Conservation (phyloP, 192 early-diverging fungal species). For the Umbelopsis sp. region DNA sequence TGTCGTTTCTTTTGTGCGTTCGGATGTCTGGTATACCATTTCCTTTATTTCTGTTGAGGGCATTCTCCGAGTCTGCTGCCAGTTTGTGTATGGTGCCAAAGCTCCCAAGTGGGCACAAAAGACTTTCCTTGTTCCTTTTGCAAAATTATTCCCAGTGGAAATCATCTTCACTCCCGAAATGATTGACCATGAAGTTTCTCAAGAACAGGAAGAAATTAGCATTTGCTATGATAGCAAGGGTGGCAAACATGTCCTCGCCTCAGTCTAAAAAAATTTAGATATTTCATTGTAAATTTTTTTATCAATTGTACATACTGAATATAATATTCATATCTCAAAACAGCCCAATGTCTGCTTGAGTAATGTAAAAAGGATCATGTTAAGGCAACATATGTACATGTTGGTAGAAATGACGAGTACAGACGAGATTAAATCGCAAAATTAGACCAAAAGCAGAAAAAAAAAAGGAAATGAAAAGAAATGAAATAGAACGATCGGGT, state of each 20-base stretch:
- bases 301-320: neutral
- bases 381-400: conserved; percentile 2
- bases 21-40: conserved; percentile 10
- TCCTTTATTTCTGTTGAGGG: conserved; percentile 10
- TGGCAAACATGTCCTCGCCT: neutral
- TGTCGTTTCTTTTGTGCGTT: conserved; percentile 8
- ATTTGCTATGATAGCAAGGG: conserved; percentile 13
- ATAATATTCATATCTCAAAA: neutral
- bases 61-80: conserved; percentile 8
- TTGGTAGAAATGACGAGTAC: conserved; percentile 4
- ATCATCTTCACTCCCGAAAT: neutral
- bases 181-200: neutral
- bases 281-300: neutral
- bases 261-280: neutral
- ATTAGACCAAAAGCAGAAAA: no score
- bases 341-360: neutral
- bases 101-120: conserved; percentile 12
- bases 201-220: conserved; percentile 8
- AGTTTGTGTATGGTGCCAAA: conserved; percentile 13
- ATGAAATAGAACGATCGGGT: neutral
- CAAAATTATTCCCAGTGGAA: neutral
- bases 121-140: neutral
- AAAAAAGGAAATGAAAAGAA: neutral
- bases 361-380: neutral
- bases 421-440: neutral